phyloP scores from a whole-genome alignment of 129 eudicot species.

The Flaveria sonorensis region DNA sequence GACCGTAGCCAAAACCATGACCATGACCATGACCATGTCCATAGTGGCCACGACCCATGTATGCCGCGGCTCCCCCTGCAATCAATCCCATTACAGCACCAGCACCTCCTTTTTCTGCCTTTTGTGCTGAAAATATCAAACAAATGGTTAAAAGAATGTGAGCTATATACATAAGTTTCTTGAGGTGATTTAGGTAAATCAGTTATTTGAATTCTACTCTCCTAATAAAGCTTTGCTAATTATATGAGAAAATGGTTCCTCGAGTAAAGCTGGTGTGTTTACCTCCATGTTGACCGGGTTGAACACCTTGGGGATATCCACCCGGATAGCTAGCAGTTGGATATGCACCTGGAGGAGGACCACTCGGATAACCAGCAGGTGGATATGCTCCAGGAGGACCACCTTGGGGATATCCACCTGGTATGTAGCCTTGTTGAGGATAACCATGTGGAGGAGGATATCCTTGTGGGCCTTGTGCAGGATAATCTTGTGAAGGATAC shows the following conservation, averaged over 20 bases:
- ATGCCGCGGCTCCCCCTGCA: conserved; percentile 46
- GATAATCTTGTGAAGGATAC: conserved; percentile 31
- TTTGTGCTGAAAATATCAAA: conserved; percentile 17
- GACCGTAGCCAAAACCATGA: conserved; percentile 29
- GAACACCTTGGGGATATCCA: conserved; percentile 29
- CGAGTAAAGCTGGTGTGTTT: background rate
- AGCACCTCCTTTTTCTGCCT: conserved; percentile 28
- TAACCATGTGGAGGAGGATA: conserved; percentile 34
- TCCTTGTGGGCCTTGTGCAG: conserved; percentile 34
- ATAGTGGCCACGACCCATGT: conserved; percentile 39
- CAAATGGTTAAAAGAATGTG: background rate
- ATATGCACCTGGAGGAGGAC: conserved; percentile 20
- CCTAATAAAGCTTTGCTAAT: background rate
- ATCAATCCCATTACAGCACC: conserved; percentile 37
- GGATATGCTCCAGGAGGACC: conserved; percentile 32
- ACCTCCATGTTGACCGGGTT: conserved; percentile 37
- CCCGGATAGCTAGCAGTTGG: conserved; percentile 18
- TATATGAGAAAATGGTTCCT: background rate
- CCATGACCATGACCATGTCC: conserved; percentile 36
- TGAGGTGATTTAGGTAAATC: background rate
- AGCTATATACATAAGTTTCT: background rate
- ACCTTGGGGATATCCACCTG: conserved; percentile 33
- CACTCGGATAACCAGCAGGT: conserved; percentile 28
- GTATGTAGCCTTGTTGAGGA: conserved; percentile 36
- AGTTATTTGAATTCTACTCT: background rate